Evolutionary conservation across 2,329 filamentous ascomycete genomes (phyloP), one percentile per base, ranked within the genome.

Genomic region (Ceratocystis eucalypticola): DNA sequence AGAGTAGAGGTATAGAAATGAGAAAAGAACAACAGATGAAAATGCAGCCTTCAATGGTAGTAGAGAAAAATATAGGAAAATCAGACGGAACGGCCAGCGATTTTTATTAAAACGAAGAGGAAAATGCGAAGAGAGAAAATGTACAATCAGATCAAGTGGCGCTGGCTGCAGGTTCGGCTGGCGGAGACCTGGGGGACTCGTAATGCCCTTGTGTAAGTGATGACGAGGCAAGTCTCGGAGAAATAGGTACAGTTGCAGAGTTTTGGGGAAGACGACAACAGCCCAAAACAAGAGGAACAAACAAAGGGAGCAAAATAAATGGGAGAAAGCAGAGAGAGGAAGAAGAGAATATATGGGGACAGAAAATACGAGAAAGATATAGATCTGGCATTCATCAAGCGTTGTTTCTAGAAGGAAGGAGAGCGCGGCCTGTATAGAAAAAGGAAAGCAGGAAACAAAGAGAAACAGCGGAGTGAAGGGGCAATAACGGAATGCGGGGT

Each of bases 201-300:
- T 65, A 65, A 65, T 59, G 48, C 48, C 5, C 37, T 41, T 20
- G 50, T 57, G 46, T 33, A 37, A 64, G 25, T 57, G 63, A 65
- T 65, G 63, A 65, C 63, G 63, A 65, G 33, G 33, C 33, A 55
- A 37, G 37, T 46, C 45, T 28, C 30, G 20, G 48, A 64, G 20
- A 50, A 55, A 64, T 41, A 41, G 37, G 37, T 3, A 15, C 37
- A 41, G 37, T 5, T 41, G 37, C 12, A 41, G 12, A 12, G 37
- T 12, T 41, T 4, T 41, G 12, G 37, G 37, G 37, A 12, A 41
- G 37, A 41, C 37, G 37, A 12, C 37, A 41, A 4, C 37, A 15
- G 25, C n/a, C 6, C 62, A 48, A 33, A 28, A 44, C 44, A 30
- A 15, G 48, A 53, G 22, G 20, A 8, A 25, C 48, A 28, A 6